phyloP scores from a whole-genome alignment of 2,329 filamentous ascomycete species.

The Rachicladosporium sp. region DNA sequence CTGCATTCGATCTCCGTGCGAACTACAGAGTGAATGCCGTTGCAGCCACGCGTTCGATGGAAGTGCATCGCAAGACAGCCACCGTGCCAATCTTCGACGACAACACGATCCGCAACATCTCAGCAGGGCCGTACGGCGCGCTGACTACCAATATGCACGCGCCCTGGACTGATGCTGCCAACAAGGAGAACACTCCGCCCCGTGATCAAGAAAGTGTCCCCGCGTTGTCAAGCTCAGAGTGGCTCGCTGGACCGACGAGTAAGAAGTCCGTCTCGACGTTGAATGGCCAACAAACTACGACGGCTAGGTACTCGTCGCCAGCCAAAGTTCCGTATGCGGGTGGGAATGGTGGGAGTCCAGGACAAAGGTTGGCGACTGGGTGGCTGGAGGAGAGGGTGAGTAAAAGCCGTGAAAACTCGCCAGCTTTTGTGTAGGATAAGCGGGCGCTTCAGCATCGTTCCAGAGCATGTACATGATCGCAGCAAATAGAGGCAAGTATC shows the following conservation, averaged over 20 bases:
- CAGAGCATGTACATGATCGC: neutral
- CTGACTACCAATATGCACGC: slow-evolving; percentile 2
- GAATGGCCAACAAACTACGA: slow-evolving; percentile 4
- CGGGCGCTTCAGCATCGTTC: neutral
- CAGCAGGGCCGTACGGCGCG: slow-evolving; percentile 22
- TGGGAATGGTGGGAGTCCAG: slow-evolving; percentile 11
- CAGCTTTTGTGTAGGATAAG: neutral
- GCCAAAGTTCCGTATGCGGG: slow-evolving; percentile 3
- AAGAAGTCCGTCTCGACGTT: slow-evolving; percentile 8
- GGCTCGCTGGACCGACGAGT: slow-evolving; percentile 13
- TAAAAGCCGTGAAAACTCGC: neutral
- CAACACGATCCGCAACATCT: slow-evolving; percentile 20
- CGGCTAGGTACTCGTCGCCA: neutral
- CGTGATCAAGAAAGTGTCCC: slow-evolving; percentile 9
- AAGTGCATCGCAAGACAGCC: slow-evolving; percentile 13
- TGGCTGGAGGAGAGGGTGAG: slow-evolving; percentile 16
- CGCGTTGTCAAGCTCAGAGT: slow-evolving; percentile 18
- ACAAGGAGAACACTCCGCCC: slow-evolving; percentile 13
- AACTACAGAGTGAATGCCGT: slow-evolving; percentile 17
- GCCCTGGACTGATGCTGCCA: slow-evolving; percentile 3
- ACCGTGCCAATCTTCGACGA: slow-evolving; percentile 19
- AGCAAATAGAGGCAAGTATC: neutral
- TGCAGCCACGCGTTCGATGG: slow-evolving; percentile 11
- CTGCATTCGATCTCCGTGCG: slow-evolving; percentile 23
- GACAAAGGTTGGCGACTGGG: slow-evolving; percentile 18